These are phyloP conservation scores for Dacryopinax spathularia DNA, from an alignment of 768 basidiomycete species.

Conservation along the genomic window DNA sequence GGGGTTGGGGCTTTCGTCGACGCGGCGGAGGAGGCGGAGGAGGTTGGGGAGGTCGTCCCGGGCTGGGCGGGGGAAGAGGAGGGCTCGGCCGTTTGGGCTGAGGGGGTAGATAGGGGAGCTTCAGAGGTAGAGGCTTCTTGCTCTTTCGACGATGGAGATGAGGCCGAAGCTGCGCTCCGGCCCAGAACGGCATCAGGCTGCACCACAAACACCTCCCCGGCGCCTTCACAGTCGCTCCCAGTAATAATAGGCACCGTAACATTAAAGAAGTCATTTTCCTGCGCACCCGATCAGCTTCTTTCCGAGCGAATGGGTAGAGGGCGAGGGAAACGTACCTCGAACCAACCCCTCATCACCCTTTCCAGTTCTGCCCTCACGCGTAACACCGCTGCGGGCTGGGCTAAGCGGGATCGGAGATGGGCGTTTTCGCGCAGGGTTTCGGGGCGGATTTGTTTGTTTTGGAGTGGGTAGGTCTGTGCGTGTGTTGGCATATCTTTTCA, in stretches of 20 bases:
- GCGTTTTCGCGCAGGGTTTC: conserved; percentile 75
- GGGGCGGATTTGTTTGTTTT: conserved; percentile 66
- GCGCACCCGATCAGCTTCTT: conserved; percentile 5
- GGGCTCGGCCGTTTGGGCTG: conserved; percentile 4
- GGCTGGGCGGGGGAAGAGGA: conserved; percentile 8
- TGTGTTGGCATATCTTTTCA: no score
- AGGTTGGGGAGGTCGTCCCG: background rate
- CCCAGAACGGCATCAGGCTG: conserved; percentile 24
- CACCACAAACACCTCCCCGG: conserved; percentile 79
- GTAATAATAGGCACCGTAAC: conserved; percentile 81
- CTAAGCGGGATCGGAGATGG: conserved; percentile 76
- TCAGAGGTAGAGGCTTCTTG: background rate
- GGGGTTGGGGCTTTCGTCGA: conserved; percentile 8
- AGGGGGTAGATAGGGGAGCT: background rate
- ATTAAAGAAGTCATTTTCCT: conserved; percentile 67
- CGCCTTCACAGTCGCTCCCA: conserved; percentile 87
- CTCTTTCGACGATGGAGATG: background rate
- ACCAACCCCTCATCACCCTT: conserved; percentile 48
- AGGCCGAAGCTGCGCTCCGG: background rate
- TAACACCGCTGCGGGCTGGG: conserved; percentile 55
- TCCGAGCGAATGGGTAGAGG: background rate
- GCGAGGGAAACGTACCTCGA: conserved; percentile 43
- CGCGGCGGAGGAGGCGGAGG: conserved; percentile 3
- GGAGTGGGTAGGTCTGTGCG: conserved; percentile 69
- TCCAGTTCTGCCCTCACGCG: conserved; percentile 50